Evolutionary conservation across 2,329 filamentous ascomycete species (phyloP).

Genomic region (Alternaria ethzedia): DNA sequence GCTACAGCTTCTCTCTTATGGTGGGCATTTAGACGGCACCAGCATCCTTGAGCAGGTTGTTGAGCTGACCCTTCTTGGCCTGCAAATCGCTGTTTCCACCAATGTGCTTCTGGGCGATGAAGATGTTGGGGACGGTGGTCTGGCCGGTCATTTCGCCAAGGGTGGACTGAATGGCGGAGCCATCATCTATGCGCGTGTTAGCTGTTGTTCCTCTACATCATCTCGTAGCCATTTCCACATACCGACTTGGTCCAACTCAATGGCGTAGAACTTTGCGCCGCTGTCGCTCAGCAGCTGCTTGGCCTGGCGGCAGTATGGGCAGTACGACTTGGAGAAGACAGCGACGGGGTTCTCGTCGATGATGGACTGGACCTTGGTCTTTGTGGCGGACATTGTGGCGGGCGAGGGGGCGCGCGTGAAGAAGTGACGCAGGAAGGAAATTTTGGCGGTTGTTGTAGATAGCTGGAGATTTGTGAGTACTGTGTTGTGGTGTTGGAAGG

Average conservation of each 20-base stretch:
- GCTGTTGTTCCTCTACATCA: not conserved
- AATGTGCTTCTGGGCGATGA: conserved; percentile 88
- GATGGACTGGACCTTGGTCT: conserved; percentile 81
- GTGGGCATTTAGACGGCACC: conserved; percentile 62
- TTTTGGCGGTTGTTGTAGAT: conserved; percentile 53
- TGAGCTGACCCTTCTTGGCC: conserved; percentile 68
- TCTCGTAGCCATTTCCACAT: conserved; percentile 52
- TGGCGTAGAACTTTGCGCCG: conserved; percentile 73
- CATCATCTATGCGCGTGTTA: conserved; percentile 68
- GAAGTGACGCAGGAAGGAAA: conserved; percentile 73
- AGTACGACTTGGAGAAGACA: conserved; percentile 97
- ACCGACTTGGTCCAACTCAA: conserved; percentile 89
- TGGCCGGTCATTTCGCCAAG: conserved; percentile 82
- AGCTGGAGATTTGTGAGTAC: conserved; percentile 2
- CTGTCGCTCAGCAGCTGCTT: conserved; percentile 75
- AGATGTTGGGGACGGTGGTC: conserved; percentile 93
- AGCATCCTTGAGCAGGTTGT: conserved; percentile 67
- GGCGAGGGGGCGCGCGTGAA: conserved; percentile 67
- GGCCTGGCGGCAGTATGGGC: conserved; percentile 84
- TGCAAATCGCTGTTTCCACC: conserved; percentile 94
- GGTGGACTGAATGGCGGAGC: conserved; percentile 79
- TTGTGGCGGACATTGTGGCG: conserved; percentile 80
- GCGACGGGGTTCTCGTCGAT: conserved; percentile 90
- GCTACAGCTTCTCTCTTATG: not conserved
- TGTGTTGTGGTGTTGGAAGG: not conserved